Conservation (phyloP, 345 rosid species). For the Ceriops tagal region DNA sequence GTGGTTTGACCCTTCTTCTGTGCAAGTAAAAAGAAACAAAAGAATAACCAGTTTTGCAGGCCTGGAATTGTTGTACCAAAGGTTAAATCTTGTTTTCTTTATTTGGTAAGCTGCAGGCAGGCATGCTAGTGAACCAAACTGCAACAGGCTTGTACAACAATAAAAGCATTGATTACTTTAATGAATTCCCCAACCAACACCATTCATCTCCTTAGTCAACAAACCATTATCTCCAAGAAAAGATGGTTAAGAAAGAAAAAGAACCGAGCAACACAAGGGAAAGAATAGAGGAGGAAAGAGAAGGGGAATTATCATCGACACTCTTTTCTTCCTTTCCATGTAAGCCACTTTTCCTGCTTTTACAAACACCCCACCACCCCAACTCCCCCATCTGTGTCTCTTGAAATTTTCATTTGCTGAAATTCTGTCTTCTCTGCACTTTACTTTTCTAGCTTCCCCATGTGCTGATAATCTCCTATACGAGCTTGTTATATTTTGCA, state of each 20-base stretch:
- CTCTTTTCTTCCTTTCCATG: conserved; percentile 30
- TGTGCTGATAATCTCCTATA: background rate
- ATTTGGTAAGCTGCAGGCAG: background rate
- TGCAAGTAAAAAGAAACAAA: no score
- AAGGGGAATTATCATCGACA: conserved; percentile 11
- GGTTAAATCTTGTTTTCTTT: background rate
- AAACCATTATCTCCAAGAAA: conserved; percentile 28
- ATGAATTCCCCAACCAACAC: conserved; percentile 44
- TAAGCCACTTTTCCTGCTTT: conserved; percentile 17
- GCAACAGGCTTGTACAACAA: conserved; percentile 20
- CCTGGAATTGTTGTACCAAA: background rate
- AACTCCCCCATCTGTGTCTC: conserved; percentile 7
- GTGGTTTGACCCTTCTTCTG: no score
- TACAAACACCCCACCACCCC: background rate
- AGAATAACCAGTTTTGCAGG: no score
- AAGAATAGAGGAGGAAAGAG: conserved; percentile 4
- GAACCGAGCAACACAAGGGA: conserved; percentile 10
- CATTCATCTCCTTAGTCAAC: conserved; percentile 32
- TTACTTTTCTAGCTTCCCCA: conserved; percentile 2
- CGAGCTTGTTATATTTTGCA: background rate
- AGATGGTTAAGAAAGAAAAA: conserved; percentile 8
- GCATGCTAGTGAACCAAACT: background rate
- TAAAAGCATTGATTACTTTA: conserved; percentile 40
- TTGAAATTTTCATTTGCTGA: conserved; percentile 7
- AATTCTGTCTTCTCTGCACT: background rate